A percentile compares a stretch with the other conserved stretches of the same genome.
phyloP scores from a whole-genome alignment of 225 moss, liverwort and hornwort genomes.

The Bryum argenteum region DNA sequence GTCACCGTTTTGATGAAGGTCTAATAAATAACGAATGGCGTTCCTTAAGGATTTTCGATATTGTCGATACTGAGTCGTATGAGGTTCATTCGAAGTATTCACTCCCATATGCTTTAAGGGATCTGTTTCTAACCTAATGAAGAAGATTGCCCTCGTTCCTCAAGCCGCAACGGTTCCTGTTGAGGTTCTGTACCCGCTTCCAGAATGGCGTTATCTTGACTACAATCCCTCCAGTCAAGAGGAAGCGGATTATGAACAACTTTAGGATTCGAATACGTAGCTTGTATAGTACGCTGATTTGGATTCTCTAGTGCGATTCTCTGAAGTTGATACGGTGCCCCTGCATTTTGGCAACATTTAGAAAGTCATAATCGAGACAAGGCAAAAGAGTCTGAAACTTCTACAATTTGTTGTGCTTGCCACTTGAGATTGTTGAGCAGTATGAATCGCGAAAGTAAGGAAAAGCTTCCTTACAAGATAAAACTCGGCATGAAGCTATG shows the following conservation, averaged over 20 bases:
- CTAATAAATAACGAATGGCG: slow-evolving; percentile 9
- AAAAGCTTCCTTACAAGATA: slow-evolving; percentile 68
- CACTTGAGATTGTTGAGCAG: neutral
- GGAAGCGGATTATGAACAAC: slow-evolving; percentile 40
- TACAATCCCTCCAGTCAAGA: slow-evolving; percentile 50
- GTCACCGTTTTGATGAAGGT: neutral
- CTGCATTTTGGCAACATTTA: slow-evolving; percentile 50
- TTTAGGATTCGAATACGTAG: slow-evolving; percentile 60
- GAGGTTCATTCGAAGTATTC: slow-evolving; percentile 3
- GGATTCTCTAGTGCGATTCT: slow-evolving; percentile 85
- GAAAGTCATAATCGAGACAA: slow-evolving; percentile 19
- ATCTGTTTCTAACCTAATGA: slow-evolving; percentile 40
- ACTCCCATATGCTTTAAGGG: neutral
- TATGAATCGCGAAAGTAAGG: neutral
- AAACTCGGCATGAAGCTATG: slow-evolving; percentile 71
- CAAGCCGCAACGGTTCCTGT: slow-evolving; percentile 35
- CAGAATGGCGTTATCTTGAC: slow-evolving; percentile 26
- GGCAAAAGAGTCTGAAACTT: slow-evolving; percentile 5
- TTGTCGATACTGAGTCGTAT: neutral
- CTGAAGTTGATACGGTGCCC: slow-evolving; percentile 82
- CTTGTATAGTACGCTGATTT: slow-evolving; percentile 77
- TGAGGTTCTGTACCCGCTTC: slow-evolving; percentile 21
- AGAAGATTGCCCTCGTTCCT: slow-evolving; percentile 22
- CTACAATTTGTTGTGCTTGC: neutral
- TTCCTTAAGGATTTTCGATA: slow-evolving; percentile 4